phyloP scores from a whole-genome alignment of 2,329 filamentous ascomycete genomes.

The Aureobasidium lini region DNA sequence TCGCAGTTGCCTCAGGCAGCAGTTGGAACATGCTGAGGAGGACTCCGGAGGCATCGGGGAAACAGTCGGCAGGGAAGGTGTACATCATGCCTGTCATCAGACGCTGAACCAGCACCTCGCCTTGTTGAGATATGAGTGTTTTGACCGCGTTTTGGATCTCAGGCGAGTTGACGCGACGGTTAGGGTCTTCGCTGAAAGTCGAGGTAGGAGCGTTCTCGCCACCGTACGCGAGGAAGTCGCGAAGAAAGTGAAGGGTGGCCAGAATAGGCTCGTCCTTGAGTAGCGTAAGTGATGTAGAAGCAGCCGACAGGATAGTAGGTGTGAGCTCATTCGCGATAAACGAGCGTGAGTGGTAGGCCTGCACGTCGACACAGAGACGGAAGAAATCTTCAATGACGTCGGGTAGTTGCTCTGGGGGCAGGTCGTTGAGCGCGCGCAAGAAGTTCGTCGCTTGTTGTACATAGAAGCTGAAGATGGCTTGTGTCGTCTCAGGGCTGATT shows the following conservation, averaged over 20 bases:
- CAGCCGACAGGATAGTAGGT: conserved; percentile 76
- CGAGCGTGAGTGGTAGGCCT: conserved; percentile 84
- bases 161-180: conserved; percentile 52
- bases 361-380: conserved; percentile 80
- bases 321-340: conserved; percentile 74
- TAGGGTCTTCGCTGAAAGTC: conserved; percentile 52
- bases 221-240: conserved; percentile 85
- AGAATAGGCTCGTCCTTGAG: conserved; percentile 89
- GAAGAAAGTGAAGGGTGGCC: conserved; percentile 84
- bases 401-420: conserved; percentile 69
- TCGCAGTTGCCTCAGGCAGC: conserved; percentile 67
- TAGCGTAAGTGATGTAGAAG: conserved; percentile 75
- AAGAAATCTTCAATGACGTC: conserved; percentile 94
- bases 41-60: conserved; percentile 90
- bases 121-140: conserved; percentile 57
- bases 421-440: conserved; percentile 77
- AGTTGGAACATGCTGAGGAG: conserved; percentile 83
- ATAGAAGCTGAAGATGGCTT: conserved; percentile 89
- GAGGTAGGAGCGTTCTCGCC: conserved; percentile 56
- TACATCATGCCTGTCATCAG: conserved; percentile 99
- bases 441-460: conserved; percentile 88
- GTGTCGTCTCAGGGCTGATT: conserved; percentile 71
- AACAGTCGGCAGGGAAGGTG: conserved; percentile 91
- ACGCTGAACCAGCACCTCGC: conserved; percentile 74
- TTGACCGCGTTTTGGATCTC: conserved; percentile 69